These are phyloP conservation scores for Fragaria ananassa DNA, from an alignment of 306 rosid species.

Conservation along the genomic window DNA sequence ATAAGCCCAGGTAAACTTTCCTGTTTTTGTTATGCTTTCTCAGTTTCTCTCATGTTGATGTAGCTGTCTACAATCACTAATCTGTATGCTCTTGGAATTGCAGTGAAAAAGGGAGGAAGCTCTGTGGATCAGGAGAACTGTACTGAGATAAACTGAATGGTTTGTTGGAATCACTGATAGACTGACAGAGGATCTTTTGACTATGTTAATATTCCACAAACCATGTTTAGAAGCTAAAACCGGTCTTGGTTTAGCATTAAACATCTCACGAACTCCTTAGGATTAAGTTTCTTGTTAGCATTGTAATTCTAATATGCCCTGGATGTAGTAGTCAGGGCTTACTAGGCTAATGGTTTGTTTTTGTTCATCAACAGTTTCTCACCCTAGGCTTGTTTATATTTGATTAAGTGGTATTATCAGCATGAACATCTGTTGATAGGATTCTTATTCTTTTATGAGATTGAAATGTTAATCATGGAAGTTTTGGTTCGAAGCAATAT, in stretches of 20 bases:
- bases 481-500: background rate
- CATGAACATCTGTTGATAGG: background rate
- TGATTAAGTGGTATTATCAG: slow-evolving; percentile 2
- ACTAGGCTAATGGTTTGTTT: slow-evolving; percentile 8
- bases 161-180: slow-evolving; percentile 20
- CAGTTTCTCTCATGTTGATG: background rate
- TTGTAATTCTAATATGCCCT: background rate
- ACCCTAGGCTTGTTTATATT: slow-evolving; percentile 15
- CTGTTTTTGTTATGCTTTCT: background rate
- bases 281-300: background rate
- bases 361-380: background rate
- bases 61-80: background rate
- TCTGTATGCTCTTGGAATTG: slow-evolving; percentile 15
- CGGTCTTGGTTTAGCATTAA: background rate
- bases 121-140: slow-evolving; percentile 32
- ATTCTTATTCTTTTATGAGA: background rate
- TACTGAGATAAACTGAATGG: slow-evolving; percentile 22
- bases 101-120: slow-evolving; percentile 43
- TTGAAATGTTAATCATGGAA: slow-evolving; percentile 3
- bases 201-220: slow-evolving; percentile 2
- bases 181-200: slow-evolving; percentile 24
- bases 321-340: background rate
- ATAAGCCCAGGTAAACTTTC: slow-evolving; percentile 63
- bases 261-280: slow-evolving; percentile 5
- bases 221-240: background rate